Percentiles rank a stretch among this genome's conserved stretches.
Conservation (phyloP, 1,139 yeast species). For the Williopsis jadinii region DNA sequence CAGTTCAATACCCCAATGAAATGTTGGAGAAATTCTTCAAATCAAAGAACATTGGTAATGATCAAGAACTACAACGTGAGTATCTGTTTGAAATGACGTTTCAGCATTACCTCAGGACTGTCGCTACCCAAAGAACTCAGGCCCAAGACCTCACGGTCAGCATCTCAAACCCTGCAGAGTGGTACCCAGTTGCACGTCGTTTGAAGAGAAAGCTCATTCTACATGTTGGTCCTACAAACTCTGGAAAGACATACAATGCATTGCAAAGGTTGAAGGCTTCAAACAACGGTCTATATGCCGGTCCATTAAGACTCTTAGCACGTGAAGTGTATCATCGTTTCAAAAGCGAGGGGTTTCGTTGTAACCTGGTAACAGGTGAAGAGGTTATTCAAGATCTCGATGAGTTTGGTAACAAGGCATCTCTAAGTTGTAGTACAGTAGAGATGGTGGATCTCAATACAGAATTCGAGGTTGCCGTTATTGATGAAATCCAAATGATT, state of each 20-base stretch:
- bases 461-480: constrained; percentile 77
- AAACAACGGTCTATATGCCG: constrained; percentile 86
- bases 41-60: constrained; percentile 1
- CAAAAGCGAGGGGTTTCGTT: constrained; percentile 53
- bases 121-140: constrained; percentile 13
- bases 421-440: constrained; percentile 79
- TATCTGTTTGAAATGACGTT: constrained; percentile 13
- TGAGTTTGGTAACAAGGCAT: constrained; percentile 61
- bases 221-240: constrained; percentile 97
- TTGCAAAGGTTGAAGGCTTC: constrained; percentile 60
- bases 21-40: neutral
- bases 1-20: neutral
- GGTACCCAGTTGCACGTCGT: constrained; percentile 85
- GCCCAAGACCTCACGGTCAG: constrained; percentile 29
- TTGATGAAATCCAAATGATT: constrained; percentile 97
- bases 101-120: constrained; percentile 1
- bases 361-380: constrained; percentile 91
- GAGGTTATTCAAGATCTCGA: constrained; percentile 73
- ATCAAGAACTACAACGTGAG: constrained; percentile 2
- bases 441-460: constrained; percentile 78
- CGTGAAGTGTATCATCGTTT: constrained; percentile 85
- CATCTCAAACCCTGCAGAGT: constrained; percentile 67
- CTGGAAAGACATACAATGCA: constrained; percentile 92
- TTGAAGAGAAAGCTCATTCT: constrained; percentile 71
- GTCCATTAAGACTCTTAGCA: constrained; percentile 86